Evolutionary conservation across 768 basidiomycete species (phyloP).

Genomic region (Boletus speciosus): DNA sequence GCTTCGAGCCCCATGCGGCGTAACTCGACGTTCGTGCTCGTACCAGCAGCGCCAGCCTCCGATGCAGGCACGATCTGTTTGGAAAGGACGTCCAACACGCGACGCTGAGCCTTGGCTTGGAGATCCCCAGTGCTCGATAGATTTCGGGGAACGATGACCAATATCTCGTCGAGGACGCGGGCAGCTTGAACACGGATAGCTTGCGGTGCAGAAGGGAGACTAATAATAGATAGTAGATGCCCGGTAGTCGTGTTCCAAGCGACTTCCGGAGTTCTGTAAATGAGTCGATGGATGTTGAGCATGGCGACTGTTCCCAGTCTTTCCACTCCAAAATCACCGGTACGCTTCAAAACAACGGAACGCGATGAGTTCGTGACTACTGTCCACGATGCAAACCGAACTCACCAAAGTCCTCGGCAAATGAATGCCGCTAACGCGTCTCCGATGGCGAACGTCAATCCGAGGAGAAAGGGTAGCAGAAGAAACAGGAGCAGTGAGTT

Average conservation of each 20-base stretch:
- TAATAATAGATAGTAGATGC: conserved; percentile 77
- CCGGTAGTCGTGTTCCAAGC: conserved; percentile 82
- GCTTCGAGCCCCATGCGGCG: conserved; percentile 87
- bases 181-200: conserved; percentile 86
- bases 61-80: conserved; percentile 61
- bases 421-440: conserved; percentile 86
- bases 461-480: conserved; percentile 39
- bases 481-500: conserved; percentile 33
- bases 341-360: conserved; percentile 47
- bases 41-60: conserved; percentile 41
- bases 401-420: conserved; percentile 73
- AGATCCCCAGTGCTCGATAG: conserved; percentile 55
- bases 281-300: conserved; percentile 84
- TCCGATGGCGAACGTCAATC: conserved; percentile 47
- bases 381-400: conserved; percentile 5
- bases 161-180: conserved; percentile 78
- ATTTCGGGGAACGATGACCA: conserved; percentile 74
- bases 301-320: conserved; percentile 77
- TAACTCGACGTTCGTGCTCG: conserved; percentile 63
- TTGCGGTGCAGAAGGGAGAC: conserved; percentile 66
- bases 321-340: conserved; percentile 90
- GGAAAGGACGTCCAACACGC: conserved; percentile 81
- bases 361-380: neutral
- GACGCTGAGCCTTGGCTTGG: conserved; percentile 70
- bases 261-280: conserved; percentile 75